phyloP scores from a whole-genome alignment of 2,329 filamentous ascomycete genomes.

The Ilyonectria robusta region DNA sequence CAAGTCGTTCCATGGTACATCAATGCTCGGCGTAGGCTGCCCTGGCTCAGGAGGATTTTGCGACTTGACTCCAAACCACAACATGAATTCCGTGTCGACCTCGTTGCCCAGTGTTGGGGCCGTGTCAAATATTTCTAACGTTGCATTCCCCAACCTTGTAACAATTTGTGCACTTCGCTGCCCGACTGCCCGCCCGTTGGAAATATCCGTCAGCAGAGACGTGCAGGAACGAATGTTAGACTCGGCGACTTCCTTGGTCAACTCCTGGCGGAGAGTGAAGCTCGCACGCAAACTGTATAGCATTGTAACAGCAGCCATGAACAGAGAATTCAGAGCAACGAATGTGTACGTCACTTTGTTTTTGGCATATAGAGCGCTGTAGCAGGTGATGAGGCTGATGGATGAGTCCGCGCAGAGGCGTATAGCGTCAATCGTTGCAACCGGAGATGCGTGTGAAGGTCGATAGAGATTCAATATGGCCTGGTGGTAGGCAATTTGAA shows the following conservation, averaged over 20 bases:
- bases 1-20: conserved; percentile 43
- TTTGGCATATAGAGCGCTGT: conserved; percentile 41
- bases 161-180: conserved; percentile 40
- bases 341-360: conserved; percentile 44
- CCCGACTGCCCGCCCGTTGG: conserved; percentile 38
- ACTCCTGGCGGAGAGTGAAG: conserved; percentile 30
- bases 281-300: conserved; percentile 39
- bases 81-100: conserved; percentile 45
- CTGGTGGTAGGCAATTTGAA: conserved; percentile 44
- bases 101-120: conserved; percentile 33
- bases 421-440: conserved; percentile 43
- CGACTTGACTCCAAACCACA: conserved; percentile 43
- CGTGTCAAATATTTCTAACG: conserved; percentile 39
- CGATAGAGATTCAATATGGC: conserved; percentile 42
- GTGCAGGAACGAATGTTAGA: conserved; percentile 42
- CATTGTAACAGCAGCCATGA: conserved; percentile 45
- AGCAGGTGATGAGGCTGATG: conserved; percentile 43
- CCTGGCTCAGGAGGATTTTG: conserved; percentile 39
- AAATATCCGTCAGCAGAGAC: conserved; percentile 38
- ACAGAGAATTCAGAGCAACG: conserved; percentile 37
- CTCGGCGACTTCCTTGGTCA: conserved; percentile 40
- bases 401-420: conserved; percentile 42
- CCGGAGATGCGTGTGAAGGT: conserved; percentile 40
- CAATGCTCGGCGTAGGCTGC: conserved; percentile 42
- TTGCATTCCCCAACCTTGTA: conserved; percentile 39